Percentiles rank a stretch among this genome's conserved stretches.
Evolutionary conservation across 2,329 filamentous ascomycete species (phyloP).

Genomic region (Apiospora koreana): DNA sequence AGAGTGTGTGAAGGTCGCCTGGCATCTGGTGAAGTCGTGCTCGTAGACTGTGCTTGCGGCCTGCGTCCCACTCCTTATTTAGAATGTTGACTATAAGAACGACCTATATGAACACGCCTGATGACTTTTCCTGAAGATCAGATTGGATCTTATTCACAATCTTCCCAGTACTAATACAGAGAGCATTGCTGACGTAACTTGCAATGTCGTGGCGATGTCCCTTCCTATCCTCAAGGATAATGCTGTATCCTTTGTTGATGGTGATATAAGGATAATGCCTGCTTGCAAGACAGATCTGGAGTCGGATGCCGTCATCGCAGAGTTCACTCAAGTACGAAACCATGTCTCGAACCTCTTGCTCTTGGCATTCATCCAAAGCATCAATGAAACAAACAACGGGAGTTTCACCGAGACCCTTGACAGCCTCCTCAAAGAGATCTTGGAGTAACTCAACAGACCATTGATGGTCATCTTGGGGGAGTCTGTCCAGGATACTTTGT

Average conservation of each 20-base stretch:
- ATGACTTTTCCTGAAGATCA: background rate
- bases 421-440: constrained; percentile 23
- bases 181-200: background rate
- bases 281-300: constrained; percentile 46
- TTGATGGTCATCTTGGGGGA: background rate
- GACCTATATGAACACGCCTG: background rate
- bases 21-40: constrained; percentile 38
- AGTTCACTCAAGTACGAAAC: constrained; percentile 43
- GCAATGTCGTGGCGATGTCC: constrained; percentile 23
- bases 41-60: constrained; percentile 23
- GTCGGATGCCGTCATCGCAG: background rate
- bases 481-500: constrained; percentile 31
- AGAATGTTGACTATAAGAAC: constrained; percentile 36
- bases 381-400: constrained; percentile 24
- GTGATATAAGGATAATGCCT: constrained; percentile 32
- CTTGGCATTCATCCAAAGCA: constrained; percentile 51
- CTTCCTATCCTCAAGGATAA: constrained; percentile 35
- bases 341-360: constrained; percentile 43
- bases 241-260: constrained; percentile 28
- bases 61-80: constrained; percentile 33
- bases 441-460: constrained; percentile 22
- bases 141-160: background rate
- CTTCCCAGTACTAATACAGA: background rate
- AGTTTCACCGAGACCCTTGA: constrained; percentile 17
- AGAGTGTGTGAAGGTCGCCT: constrained; percentile 44